Evolutionary conservation across 73 alveolate species (phyloP).

Genomic region (Paramecium sonneborni): DNA sequence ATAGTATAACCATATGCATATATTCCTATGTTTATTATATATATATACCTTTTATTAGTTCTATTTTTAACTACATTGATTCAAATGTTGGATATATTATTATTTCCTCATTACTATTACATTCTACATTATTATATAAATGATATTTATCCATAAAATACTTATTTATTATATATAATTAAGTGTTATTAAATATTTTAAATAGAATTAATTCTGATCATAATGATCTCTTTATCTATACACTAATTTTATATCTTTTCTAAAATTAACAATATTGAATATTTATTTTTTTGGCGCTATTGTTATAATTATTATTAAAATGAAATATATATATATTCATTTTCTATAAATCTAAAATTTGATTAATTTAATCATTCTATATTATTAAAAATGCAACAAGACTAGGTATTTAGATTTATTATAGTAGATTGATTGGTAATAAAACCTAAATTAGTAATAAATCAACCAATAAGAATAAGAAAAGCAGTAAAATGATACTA

Average conservation of each 20-base stretch:
- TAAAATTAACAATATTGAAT: too few species aligned
- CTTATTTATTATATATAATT: too few species aligned
- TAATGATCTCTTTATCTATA: too few species aligned
- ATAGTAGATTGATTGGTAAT: background rate
- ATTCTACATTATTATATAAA: background rate
- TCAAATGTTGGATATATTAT: conserved; percentile 90
- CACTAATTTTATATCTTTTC: too few species aligned
- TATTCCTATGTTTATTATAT: conserved; percentile 65
- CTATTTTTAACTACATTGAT: conserved; percentile 92
- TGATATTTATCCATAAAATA: background rate
- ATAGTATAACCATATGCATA: conserved; percentile 98
- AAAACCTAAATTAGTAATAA: background rate
- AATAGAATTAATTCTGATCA: too few species aligned
- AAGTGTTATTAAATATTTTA: too few species aligned
- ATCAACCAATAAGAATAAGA: background rate
- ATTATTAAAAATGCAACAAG: background rate
- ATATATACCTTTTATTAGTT: conserved; percentile 86
- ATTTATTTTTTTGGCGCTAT: too few species aligned
- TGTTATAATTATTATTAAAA: too few species aligned
- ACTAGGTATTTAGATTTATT: background rate
- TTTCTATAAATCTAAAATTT: background rate
- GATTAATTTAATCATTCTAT: background rate
- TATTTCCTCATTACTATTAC: conserved; percentile 81
- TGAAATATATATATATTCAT: background rate
- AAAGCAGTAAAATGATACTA: background rate